Base-by-base conservation (phyloP, 2,329 filamentous ascomycete genomes). In the Fusarium nanum region DNA sequence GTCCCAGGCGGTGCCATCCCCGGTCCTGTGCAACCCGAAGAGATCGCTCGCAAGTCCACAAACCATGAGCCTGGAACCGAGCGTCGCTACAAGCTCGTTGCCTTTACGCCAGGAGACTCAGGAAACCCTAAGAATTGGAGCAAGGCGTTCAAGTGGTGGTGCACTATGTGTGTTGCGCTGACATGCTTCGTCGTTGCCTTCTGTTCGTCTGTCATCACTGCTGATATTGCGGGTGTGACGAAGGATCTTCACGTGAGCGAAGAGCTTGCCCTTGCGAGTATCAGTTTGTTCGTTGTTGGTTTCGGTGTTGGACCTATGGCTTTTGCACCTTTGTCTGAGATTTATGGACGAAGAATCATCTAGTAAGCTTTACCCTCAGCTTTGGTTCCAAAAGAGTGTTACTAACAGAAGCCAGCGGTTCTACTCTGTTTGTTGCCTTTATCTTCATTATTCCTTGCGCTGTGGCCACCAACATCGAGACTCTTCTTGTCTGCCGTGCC, bases 101-200 rank as follows among this genome's bases (percentile, higher is more conserved):
- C 83, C 0, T 97, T 96, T 76, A 87, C 84, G 6, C 85, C 90
- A 5, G 82, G 89, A 62, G 93, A 96, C 77, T 87, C 88, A 0
- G 91, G 90, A 69, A 95, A 95, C 75, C 93, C 93, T 1, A 95
- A 95, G 84, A 96, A 95, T 79, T 96, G 92, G 92, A 88, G 86
- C 60, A 93, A 93, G 78, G 83, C 81, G 2, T 91, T 83, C 78
- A 96, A 94, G 80, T 95, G 93, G 92, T 93, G 91, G 75, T 91
- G 88, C 76, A 97, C 93, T 25, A 93, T 97, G 91, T 89, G 93
- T 18, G 93, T 97, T 0, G 92, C 93, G 2, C 68, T 87, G 23
- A 92, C 91, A 3, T 93, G 91, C 75, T 93, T 93, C 76, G 89
- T 92, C 42, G 91, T 93, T 46, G 90, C 91, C 0, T 88, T 93